Conservation (phyloP, 768 basidiomycete genomes). For the Leccinum rimulosum region DNA sequence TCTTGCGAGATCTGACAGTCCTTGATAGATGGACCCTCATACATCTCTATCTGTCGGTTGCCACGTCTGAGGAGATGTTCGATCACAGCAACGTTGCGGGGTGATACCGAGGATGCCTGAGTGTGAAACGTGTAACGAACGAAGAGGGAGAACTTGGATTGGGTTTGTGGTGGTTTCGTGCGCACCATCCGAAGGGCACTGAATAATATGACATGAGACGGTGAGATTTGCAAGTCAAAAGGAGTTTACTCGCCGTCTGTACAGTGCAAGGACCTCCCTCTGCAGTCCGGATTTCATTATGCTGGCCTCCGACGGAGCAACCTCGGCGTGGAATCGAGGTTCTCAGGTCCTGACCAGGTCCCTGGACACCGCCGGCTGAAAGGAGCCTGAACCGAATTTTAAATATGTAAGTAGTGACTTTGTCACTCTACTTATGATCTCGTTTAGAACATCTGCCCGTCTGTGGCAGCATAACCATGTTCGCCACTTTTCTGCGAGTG, state of each 20-base stretch:
- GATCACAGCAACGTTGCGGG: conserved; percentile 64
- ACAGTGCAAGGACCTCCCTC: conserved; percentile 49
- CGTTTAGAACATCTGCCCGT: conserved; percentile 7
- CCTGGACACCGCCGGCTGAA: conserved; percentile 24
- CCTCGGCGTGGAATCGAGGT: not conserved
- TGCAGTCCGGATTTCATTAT: conserved; percentile 48
- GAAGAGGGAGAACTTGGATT: conserved; percentile 63
- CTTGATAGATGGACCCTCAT: conserved; percentile 62
- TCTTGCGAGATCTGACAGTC: conserved; percentile 73
- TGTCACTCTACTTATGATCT: conserved; percentile 16
- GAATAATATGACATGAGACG: conserved; percentile 6
- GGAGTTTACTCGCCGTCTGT: conserved; percentile 46
- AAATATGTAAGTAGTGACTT: not conserved
- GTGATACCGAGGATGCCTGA: conserved; percentile 57
- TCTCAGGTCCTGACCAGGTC: conserved; percentile 10
- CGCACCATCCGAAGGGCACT: conserved; percentile 77
- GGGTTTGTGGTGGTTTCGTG: conserved; percentile 59
- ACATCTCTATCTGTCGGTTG: conserved; percentile 63
- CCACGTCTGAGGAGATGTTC: conserved; percentile 78
- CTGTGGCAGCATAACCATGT: conserved; percentile 10
- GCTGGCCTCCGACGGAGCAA: not conserved
- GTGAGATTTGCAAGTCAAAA: not conserved
- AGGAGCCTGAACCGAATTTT: conserved; percentile 1
- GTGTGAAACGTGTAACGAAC: conserved; percentile 68
- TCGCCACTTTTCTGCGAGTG: conserved; percentile 15